Conservation (phyloP, 352 stramenopile species). For the Thraustochytrium sp. region DNA sequence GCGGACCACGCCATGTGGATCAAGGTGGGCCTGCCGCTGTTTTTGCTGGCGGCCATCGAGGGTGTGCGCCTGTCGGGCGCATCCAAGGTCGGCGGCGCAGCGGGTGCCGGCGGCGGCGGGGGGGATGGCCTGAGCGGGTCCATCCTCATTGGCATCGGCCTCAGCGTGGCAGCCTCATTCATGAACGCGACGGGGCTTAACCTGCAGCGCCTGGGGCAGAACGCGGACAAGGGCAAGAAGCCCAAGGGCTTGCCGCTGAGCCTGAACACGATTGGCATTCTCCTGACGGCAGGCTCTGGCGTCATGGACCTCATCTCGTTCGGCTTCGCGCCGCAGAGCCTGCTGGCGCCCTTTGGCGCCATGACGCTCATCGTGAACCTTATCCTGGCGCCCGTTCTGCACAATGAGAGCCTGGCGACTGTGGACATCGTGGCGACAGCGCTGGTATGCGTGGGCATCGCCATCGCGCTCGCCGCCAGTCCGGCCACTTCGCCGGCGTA, state of each 20-base stretch:
- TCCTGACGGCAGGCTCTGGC: background rate
- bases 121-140: background rate
- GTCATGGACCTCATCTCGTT: conserved; percentile 18
- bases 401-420: background rate
- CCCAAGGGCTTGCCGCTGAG: background rate
- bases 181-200: conserved; percentile 34
- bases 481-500: background rate
- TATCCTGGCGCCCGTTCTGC: background rate
- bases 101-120: too few species aligned
- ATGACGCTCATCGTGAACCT: conserved; percentile 22
- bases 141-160: background rate
- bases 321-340: conserved; percentile 9
- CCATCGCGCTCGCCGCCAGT: background rate
- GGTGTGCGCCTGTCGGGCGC: background rate
- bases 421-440: background rate
- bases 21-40: background rate
- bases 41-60: background rate
- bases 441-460: conserved; percentile 2
- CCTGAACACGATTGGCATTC: conserved; percentile 16
- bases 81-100: background rate
- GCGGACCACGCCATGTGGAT: background rate
- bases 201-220: conserved; percentile 17
- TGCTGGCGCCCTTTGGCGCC: conserved; percentile 25
- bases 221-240: background rate
- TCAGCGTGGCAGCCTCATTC: background rate